These are phyloP conservation scores for Stenogyne calaminthoides DNA, from an alignment of 305 asterid genomes.

Conservation along the genomic window DNA sequence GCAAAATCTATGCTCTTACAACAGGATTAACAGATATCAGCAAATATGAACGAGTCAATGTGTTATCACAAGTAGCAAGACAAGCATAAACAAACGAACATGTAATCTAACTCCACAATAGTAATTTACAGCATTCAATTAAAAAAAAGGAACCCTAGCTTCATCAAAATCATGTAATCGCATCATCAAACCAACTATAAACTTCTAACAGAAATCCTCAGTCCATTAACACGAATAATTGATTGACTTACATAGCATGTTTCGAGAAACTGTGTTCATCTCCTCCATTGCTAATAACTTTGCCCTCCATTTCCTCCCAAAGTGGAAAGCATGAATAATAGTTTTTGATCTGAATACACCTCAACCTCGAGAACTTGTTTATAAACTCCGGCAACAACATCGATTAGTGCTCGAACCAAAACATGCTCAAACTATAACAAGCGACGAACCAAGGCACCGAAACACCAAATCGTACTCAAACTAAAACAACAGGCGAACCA, in stretches of 20 bases:
- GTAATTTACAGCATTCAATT: background rate
- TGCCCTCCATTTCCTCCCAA: conserved; percentile 34
- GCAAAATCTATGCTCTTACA: background rate
- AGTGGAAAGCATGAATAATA: conserved; percentile 5
- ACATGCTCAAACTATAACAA: background rate
- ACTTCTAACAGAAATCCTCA: background rate
- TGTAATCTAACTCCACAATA: background rate
- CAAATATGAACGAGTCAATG: background rate
- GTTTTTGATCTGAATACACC: conserved; percentile 32
- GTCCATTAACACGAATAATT: background rate
- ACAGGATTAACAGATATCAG: conserved; percentile 10
- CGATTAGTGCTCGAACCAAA: conserved; percentile 9
- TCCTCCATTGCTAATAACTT: conserved; percentile 3
- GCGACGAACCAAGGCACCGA: background rate
- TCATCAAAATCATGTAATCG: background rate
- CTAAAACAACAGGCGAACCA: background rate
- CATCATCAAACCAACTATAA: background rate
- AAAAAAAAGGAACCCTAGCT: background rate
- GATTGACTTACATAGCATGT: conserved; percentile 25
- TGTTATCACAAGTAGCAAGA: conserved; percentile 7
- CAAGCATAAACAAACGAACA: conserved; percentile 10
- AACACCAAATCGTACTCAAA: background rate
- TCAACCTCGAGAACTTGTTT: conserved; percentile 36
- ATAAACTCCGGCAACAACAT: conserved; percentile 41
- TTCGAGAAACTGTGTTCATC: conserved; percentile 21